A percentile compares a stretch with the other conserved stretches of the same genome.
phyloP scores from a whole-genome alignment of 768 basidiomycete genomes.

The Mycena alexandri region DNA sequence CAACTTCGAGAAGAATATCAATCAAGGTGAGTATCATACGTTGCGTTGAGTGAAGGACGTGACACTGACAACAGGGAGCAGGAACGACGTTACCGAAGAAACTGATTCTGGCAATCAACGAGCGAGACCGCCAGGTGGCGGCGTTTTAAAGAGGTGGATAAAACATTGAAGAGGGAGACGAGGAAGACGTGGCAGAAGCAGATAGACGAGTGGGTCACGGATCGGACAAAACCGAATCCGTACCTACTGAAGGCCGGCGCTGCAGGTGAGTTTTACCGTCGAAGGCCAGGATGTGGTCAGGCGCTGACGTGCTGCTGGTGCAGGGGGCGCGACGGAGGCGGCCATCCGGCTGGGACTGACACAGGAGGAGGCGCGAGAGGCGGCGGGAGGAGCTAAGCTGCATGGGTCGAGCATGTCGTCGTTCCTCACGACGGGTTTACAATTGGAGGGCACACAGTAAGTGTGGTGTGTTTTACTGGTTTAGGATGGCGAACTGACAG shows the following conservation, averaged over 20 bases:
- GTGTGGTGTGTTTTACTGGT: background rate
- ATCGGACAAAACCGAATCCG: conserved; percentile 12
- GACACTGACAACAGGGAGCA: too few species aligned
- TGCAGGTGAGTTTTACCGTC: conserved; percentile 15
- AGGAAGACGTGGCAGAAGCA: conserved; percentile 17
- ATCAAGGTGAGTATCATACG: too few species aligned
- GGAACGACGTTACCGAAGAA: background rate
- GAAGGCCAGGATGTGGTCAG: too few species aligned
- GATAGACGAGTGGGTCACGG: conserved; percentile 17
- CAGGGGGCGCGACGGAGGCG: background rate
- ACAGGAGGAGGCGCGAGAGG: background rate
- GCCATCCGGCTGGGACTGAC: background rate
- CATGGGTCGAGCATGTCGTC: background rate
- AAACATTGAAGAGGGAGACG: background rate
- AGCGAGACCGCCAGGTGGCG: conserved; percentile 18
- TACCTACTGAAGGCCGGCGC: background rate
- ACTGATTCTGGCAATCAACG: conserved; percentile 22
- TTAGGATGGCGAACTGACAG: background rate
- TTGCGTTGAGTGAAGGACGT: too few species aligned
- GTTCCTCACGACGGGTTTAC: conserved; percentile 2
- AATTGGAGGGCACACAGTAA: conserved; percentile 15
- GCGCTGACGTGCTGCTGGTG: background rate
- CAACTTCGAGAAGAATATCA: conserved; percentile 21
- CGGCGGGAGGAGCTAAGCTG: background rate
- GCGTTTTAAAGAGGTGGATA: conserved; percentile 16